Evolutionary conservation across 768 basidiomycete species (phyloP).

Genomic region (Boletellus ananas): DNA sequence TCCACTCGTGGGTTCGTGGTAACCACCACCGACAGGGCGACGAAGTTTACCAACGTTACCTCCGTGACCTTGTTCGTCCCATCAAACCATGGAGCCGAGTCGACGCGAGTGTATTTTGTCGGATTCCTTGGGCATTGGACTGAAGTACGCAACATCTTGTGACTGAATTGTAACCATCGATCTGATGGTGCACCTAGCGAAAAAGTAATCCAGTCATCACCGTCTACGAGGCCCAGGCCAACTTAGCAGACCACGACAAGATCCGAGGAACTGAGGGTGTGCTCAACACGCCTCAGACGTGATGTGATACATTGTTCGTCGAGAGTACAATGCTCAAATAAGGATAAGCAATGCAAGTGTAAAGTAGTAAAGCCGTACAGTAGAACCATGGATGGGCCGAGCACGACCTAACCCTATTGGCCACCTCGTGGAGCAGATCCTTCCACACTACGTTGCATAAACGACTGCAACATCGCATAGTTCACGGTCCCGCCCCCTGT

Average conservation of each 20-base stretch:
- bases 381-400: too few species aligned
- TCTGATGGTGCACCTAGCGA: conserved; percentile 43
- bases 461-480: conserved; percentile 44
- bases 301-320: conserved; percentile 6
- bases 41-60: conserved; percentile 82
- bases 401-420: conserved; percentile 9
- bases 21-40: conserved; percentile 48
- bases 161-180: neutral
- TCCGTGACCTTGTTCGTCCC: conserved; percentile 84
- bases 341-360: conserved; percentile 5
- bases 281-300: conserved; percentile 43
- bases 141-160: conserved; percentile 45
- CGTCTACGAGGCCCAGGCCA: conserved; percentile 85
- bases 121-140: conserved; percentile 83
- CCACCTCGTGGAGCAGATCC: conserved; percentile 24
- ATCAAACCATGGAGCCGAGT: conserved; percentile 73
- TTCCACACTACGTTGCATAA: conserved; percentile 40
- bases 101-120: conserved; percentile 73
- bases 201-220: conserved; percentile 77
- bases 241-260: conserved; percentile 83
- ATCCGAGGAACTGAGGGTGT: conserved; percentile 73
- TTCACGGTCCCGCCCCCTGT: conserved; percentile 27
- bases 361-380: conserved; percentile 2
- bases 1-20: neutral
- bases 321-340: neutral